A percentile compares a stretch with the other conserved stretches of the same genome.
phyloP scores from a whole-genome alignment of 2,329 filamentous ascomycete species.

The Lachnellula cervina region DNA sequence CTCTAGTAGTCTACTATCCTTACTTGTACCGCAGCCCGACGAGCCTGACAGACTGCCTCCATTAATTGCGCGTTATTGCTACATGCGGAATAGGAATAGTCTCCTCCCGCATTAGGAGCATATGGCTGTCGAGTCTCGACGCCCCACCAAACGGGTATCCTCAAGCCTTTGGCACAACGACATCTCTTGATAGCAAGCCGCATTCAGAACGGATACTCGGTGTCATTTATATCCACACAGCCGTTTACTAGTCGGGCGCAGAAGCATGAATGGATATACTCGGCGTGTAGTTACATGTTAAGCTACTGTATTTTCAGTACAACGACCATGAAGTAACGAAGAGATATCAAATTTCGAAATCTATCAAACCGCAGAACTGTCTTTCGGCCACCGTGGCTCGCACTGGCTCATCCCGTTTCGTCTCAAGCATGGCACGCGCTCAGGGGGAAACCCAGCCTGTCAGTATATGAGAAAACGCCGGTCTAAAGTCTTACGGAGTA shows the following conservation, averaged over 20 bases:
- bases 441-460: too few species aligned
- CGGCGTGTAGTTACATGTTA: too few species aligned
- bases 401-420: too few species aligned
- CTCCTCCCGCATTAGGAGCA: not conserved
- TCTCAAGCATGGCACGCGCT: too few species aligned
- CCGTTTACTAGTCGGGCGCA: not conserved
- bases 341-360: too few species aligned
- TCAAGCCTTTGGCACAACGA: not conserved
- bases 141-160: not conserved
- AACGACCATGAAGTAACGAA: too few species aligned
- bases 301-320: too few species aligned
- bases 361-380: too few species aligned
- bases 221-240: not conserved
- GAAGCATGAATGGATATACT: too few species aligned
- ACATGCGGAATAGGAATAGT: not conserved
- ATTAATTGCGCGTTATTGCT: not conserved
- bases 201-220: not conserved
- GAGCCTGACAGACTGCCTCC: not conserved
- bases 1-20: not conserved
- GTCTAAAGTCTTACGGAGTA: too few species aligned
- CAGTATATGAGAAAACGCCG: too few species aligned
- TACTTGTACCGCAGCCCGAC: not conserved
- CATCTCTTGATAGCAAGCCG: not conserved
- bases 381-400: too few species aligned
- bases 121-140: not conserved